These are phyloP conservation scores for Alternaria incomplexa DNA, from an alignment of 2,329 filamentous ascomycete species.

Conservation along the genomic window DNA sequence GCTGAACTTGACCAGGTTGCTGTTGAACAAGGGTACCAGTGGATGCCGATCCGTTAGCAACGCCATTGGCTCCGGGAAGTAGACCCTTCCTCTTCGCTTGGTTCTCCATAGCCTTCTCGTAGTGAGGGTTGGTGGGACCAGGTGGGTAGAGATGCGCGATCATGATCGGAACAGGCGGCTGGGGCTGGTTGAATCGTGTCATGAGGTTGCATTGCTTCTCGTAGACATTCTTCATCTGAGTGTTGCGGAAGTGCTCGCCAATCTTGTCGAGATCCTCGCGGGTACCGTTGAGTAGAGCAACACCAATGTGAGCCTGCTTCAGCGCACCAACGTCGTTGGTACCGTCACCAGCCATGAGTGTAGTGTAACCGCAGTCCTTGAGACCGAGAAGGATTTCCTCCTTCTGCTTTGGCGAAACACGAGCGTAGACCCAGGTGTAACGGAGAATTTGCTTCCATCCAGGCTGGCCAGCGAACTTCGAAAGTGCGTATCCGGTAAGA, in stretches of 20 bases:
- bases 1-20: slow-evolving; percentile 59
- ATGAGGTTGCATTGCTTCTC: slow-evolving; percentile 94
- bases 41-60: slow-evolving; percentile 23
- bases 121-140: slow-evolving; percentile 90
- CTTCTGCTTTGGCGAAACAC: slow-evolving; percentile 98
- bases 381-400: slow-evolving; percentile 97
- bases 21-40: slow-evolving; percentile 32
- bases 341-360: slow-evolving; percentile 97
- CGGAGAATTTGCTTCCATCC: slow-evolving; percentile 80
- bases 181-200: slow-evolving; percentile 91
- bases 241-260: slow-evolving; percentile 89
- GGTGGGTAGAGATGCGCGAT: slow-evolving; percentile 96
- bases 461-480: slow-evolving; percentile 82
- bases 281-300: slow-evolving; percentile 93
- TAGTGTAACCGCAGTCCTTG: slow-evolving; percentile 96
- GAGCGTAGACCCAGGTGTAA: slow-evolving; percentile 96
- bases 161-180: slow-evolving; percentile 87
- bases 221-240: slow-evolving; percentile 98
- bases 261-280: slow-evolving; percentile 90
- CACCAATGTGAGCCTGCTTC: slow-evolving; percentile 97
- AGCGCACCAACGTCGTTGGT: slow-evolving; percentile 97
- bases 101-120: slow-evolving; percentile 86
- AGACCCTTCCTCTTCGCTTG: slow-evolving; percentile 82
- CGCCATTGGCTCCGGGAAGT: slow-evolving; percentile 57
- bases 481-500: slow-evolving; percentile 90